A percentile compares a stretch with the other conserved stretches of the same genome.
Evolutionary conservation across 140 eudicot species (phyloP).

Genomic region (Erigeron philadelphicus): DNA sequence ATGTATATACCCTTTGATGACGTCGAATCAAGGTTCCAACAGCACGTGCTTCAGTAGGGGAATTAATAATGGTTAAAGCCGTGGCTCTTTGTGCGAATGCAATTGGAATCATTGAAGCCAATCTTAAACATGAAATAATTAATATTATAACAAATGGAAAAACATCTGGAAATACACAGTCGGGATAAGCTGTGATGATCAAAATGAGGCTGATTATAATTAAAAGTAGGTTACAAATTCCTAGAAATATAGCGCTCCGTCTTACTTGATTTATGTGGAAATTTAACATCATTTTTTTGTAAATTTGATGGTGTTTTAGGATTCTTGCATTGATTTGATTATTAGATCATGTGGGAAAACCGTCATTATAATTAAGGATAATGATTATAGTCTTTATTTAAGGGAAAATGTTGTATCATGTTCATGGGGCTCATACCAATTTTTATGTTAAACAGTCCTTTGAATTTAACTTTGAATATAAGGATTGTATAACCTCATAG

Average conservation of each 20-base stretch:
- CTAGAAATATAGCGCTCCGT: conserved; percentile 41
- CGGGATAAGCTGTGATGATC: conserved; percentile 25
- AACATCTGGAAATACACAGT: conserved; percentile 25
- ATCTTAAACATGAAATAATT: conserved; percentile 32
- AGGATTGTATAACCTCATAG: too few species aligned
- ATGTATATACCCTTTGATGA: conserved; percentile 39
- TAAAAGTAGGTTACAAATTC: conserved; percentile 31
- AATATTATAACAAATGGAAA: conserved; percentile 29
- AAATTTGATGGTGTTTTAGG: not conserved
- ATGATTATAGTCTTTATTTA: too few species aligned
- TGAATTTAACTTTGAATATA: too few species aligned
- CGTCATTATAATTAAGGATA: not conserved
- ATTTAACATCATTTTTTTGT: conserved; percentile 17
- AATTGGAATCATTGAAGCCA: conserved; percentile 45
- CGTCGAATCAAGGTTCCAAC: conserved; percentile 42
- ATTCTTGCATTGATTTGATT: conserved; percentile 15
- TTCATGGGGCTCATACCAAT: too few species aligned
- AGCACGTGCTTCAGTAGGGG: conserved; percentile 35
- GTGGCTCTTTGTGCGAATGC: conserved; percentile 49
- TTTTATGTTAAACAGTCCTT: too few species aligned
- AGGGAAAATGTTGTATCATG: too few species aligned
- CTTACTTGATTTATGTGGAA: conserved; percentile 35
- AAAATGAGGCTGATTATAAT: conserved; percentile 30
- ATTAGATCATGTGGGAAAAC: conserved; percentile 10
- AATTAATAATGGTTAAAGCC: conserved; percentile 34